phyloP scores from a whole-genome alignment of 164 flowering plant genomes.

The Dillenia turbinata region DNA sequence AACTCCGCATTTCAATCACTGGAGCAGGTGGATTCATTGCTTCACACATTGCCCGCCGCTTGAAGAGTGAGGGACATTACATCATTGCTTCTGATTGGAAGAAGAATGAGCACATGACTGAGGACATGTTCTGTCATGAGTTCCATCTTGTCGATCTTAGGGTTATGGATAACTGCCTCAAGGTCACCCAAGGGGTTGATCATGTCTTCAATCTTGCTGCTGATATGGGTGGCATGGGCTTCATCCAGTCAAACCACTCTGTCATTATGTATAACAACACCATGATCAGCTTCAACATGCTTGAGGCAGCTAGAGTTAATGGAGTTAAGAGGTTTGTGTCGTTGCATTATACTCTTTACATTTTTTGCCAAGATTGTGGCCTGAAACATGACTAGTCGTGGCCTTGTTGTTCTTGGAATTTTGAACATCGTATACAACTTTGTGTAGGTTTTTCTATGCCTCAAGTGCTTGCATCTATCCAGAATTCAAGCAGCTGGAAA shows the following conservation, averaged over 20 bases:
- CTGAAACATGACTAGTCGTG: neutral
- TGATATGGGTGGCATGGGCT: slow-evolving; percentile 99
- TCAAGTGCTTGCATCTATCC: slow-evolving; percentile 99
- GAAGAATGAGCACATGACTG: slow-evolving; percentile 98
- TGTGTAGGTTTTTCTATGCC: slow-evolving; percentile 86
- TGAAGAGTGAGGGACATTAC: slow-evolving; percentile 96
- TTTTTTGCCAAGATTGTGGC: neutral
- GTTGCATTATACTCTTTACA: slow-evolving; percentile 2
- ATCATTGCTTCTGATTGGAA: slow-evolving; percentile 99
- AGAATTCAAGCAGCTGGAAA: slow-evolving; percentile 96
- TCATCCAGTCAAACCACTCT: slow-evolving; percentile 97
- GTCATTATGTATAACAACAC: slow-evolving; percentile 98
- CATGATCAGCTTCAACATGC: slow-evolving; percentile 98
- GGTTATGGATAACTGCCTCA: slow-evolving; percentile 96
- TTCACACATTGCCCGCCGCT: slow-evolving; percentile 90
- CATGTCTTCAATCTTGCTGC: slow-evolving; percentile 99
- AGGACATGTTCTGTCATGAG: slow-evolving; percentile 96
- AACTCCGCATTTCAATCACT: slow-evolving; percentile 83
- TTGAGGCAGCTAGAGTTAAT: slow-evolving; percentile 87
- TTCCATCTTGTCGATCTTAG: slow-evolving; percentile 95
- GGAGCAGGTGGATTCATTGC: slow-evolving; percentile 99
- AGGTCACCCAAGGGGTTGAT: slow-evolving; percentile 77
- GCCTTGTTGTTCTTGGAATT: neutral
- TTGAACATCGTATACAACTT: neutral
- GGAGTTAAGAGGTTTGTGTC: slow-evolving; percentile 77